phyloP scores from a whole-genome alignment of 2,329 filamentous ascomycete genomes.

The Ceratocystis lukuohia region DNA sequence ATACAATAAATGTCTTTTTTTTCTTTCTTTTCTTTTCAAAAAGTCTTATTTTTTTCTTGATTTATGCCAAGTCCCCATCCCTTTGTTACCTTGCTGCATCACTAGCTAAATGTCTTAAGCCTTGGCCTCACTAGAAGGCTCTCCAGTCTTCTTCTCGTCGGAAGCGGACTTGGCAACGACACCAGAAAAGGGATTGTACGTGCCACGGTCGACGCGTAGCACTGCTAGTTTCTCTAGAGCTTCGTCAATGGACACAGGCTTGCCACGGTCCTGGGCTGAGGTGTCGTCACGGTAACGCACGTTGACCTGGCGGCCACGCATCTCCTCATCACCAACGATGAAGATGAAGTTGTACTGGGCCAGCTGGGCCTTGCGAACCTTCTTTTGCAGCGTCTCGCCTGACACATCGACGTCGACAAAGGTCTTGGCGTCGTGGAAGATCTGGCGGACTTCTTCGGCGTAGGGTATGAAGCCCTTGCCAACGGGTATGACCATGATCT shows the following conservation, averaged over 20 bases:
- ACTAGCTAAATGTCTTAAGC: background rate
- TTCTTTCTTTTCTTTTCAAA: conserved; percentile 14
- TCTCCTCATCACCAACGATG: conserved; percentile 50
- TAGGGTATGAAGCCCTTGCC: conserved; percentile 60
- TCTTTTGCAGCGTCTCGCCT: conserved; percentile 77
- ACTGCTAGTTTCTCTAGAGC: conserved; percentile 42
- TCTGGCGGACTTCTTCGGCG: conserved; percentile 56
- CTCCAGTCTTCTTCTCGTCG: conserved; percentile 13
- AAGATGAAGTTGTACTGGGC: conserved; percentile 78
- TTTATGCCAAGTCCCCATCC: background rate
- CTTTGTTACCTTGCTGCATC: background rate
- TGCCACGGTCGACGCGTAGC: conserved; percentile 34
- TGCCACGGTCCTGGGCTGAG: conserved; percentile 46
- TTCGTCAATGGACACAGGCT: conserved; percentile 43
- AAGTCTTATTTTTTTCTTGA: conserved; percentile 21
- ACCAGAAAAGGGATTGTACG: conserved; percentile 21
- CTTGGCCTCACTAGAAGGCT: conserved; percentile 1
- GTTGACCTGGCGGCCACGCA: conserved; percentile 46
- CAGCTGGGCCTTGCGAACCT: conserved; percentile 70
- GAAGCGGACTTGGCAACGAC: conserved; percentile 13
- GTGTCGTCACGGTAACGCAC: conserved; percentile 52
- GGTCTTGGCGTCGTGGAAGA: conserved; percentile 55
- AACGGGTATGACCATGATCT: conserved; percentile 61
- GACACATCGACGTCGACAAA: conserved; percentile 44
- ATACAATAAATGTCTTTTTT: background rate